Evolutionary conservation across 169 alveolate genomes (phyloP).

Genomic region (Cryptosporidium xiaoi): DNA sequence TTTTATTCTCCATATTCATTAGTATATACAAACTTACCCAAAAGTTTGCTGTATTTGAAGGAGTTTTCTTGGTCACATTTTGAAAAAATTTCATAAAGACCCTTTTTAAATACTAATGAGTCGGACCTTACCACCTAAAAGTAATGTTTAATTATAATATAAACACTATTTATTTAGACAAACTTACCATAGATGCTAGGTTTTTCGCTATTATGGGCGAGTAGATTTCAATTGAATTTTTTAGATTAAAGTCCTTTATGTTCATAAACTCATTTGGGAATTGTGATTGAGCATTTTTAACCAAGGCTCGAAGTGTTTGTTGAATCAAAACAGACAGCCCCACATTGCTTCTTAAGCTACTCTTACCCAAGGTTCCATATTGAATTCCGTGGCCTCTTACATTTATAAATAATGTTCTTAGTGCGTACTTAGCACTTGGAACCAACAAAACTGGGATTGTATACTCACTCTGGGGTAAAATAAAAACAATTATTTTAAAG

Average conservation of each 20-base stretch:
- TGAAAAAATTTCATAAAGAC: slow-evolving; percentile 31
- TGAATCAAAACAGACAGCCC: slow-evolving; percentile 37
- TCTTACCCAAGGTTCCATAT: slow-evolving; percentile 66
- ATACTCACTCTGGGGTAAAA: slow-evolving; percentile 26
- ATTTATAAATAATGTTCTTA: slow-evolving; percentile 37
- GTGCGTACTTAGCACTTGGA: slow-evolving; percentile 16
- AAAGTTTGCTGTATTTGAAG: not conserved
- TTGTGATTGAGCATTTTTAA: slow-evolving; percentile 2
- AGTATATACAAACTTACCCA: slow-evolving; percentile 27
- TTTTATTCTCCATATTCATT: not conserved
- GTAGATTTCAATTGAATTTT: slow-evolving; percentile 22
- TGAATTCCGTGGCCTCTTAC: slow-evolving; percentile 65
- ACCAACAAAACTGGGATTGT: slow-evolving; percentile 24
- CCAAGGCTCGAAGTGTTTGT: slow-evolving; percentile 11
- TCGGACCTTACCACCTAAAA: slow-evolving; percentile 36
- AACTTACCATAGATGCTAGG: slow-evolving; percentile 61
- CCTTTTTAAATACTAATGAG: slow-evolving; percentile 45
- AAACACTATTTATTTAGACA: not conserved
- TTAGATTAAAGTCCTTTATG: slow-evolving; percentile 33
- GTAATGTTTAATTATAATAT: not conserved
- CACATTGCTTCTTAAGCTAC: slow-evolving; percentile 36
- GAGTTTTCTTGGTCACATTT: slow-evolving; percentile 44
- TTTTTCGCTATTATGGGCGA: slow-evolving; percentile 58
- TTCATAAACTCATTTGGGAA: slow-evolving; percentile 38
- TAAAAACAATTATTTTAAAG: not conserved